A percentile compares a stretch with the other conserved stretches of the same genome.
phyloP scores from a whole-genome alignment of 177 flowering plant species.

The Tripterygium wilfordii region DNA sequence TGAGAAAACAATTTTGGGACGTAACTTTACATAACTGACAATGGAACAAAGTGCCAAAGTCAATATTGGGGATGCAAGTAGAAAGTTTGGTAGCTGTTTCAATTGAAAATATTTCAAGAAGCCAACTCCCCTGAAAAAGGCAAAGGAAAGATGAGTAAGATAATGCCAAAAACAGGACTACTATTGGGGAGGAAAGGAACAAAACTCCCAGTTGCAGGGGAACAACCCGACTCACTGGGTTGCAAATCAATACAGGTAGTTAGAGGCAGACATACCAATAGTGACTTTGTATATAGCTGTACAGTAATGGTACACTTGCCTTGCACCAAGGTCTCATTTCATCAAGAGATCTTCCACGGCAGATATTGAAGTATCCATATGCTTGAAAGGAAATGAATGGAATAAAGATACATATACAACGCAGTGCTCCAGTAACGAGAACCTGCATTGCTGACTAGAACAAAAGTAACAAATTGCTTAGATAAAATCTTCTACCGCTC shows the following conservation, averaged over 20 bases:
- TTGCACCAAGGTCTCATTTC: slow-evolving; percentile 92
- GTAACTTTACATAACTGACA: slow-evolving; percentile 41
- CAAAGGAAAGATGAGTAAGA: too few relatives aligned
- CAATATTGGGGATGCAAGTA: slow-evolving; percentile 87
- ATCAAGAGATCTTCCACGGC: slow-evolving; percentile 45
- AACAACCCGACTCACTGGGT: too few relatives aligned
- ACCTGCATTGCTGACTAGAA: slow-evolving; percentile 55
- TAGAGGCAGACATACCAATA: slow-evolving; percentile 92
- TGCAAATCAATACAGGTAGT: too few relatives aligned
- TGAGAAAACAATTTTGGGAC: slow-evolving; percentile 43
- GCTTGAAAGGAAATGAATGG: slow-evolving; percentile 88
- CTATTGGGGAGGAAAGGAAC: too few relatives aligned
- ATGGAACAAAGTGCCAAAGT: slow-evolving; percentile 59
- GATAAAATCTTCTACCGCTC: too few relatives aligned
- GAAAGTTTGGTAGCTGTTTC: slow-evolving; percentile 92
- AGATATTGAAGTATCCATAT: slow-evolving; percentile 80
- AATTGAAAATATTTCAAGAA: slow-evolving; percentile 85
- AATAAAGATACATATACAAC: slow-evolving; percentile 42
- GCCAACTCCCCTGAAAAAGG: slow-evolving; percentile 98
- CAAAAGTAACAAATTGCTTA: slow-evolving; percentile 5
- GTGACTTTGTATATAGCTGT: slow-evolving; percentile 79
- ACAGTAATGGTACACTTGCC: slow-evolving; percentile 69
- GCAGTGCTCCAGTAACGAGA: slow-evolving; percentile 46
- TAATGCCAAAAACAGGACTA: too few relatives aligned
- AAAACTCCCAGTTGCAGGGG: too few relatives aligned